Base-by-base conservation (phyloP, 176 grass and related monocot genomes). In the Hyparrhenia diplandra region DNA sequence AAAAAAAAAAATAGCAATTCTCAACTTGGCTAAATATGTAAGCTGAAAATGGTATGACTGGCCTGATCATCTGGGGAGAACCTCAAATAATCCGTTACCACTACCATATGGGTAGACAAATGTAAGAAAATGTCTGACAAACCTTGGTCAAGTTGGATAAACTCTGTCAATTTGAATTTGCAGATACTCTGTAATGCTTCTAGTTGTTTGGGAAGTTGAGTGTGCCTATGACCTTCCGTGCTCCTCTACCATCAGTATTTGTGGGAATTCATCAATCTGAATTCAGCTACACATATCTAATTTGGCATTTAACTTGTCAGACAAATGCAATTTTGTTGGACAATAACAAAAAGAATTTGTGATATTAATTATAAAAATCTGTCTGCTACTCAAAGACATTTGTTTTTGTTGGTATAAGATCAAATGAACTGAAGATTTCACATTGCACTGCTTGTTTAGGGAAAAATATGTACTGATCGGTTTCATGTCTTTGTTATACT, bases 401-500 rank as follows among this genome's bases (percentile, higher is more conserved):
- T 40, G 9, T 23, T 65, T 25, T 71, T 51, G 27, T 12, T 46
- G 8, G 43, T 12, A 12, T 17, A n/a, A n/a, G 12, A 31, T 52
- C 16, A 32, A 30, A 31, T 73, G 6, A 31, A 30, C 16, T 79
- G 3, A 28, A 23, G 10, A 20, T 4, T 76, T 34, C 31, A 27
- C 43, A 16, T 36, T 52, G 4, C 20, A 30, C 25, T 45, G 2
- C 14, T 57, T 16, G 13, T 55, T 60, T 76, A 24, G 67, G 23
- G 43, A 37, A 24, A n/a, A 36, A 28, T 24, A 34, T 69, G 28
- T 27, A 60, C 34, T 55, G 36, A 77, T 81, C 46, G 5, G 45
- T 89, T 66, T 9, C 5, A 2, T 71, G 64, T 78, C 57, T 13
- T 64, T 83, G 18, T 52, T 64, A 59, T 86, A 64, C 49, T 81